Base-by-base conservation (phyloP, 164 flowering plant genomes). In the Nymphaea colorata region DNA sequence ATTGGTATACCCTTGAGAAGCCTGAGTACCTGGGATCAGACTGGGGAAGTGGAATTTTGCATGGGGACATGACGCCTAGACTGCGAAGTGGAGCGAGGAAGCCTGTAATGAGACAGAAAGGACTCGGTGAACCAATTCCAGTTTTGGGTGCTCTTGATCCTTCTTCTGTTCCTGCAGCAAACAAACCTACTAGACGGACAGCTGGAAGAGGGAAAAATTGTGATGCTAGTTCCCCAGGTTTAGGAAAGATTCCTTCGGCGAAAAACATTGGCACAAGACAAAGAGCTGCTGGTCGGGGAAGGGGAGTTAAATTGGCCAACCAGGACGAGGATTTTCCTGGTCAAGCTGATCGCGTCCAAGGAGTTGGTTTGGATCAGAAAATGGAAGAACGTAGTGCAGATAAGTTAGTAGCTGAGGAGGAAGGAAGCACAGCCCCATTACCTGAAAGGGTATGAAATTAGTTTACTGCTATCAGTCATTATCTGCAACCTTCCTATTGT, bases 1-100 rank as follows among this genome's bases (percentile, higher is more conserved):
- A 12, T 47, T 47, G 55, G 12, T 12, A 12, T 25, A 47, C 12
- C 11, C 55, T 47, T 7, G 55, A 47, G 55, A 47, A 6, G 55
- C 11, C 11, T 47, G 12, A 25, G 12, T 47, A 12, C 55, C 12
- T 47, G 12, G 55, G 42, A 66, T 66, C 4, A 25, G 44, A 47
- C 17, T 10, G n/a, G 42, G 44, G 63, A 57, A 60, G 70, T 42
- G 66, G 41, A 59, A 18, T 67, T 76, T 74, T 74, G 68, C 70
- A 78, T 78, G 76, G 79, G 69, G 67, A 72, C 67, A 81, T 71
- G 66, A 80, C 79, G 81, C 79, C 79, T n/a, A 79, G 79, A 74
- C 72, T 77, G 69, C 67, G 79, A 72, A 71, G 82, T 67, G 82
- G 80, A 72, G 76, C 73, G 66, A 77, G 79, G 15, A 77, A 80